Evolutionary conservation across 2,329 filamentous ascomycete species (phyloP).

Genomic region (Emmonsia crescens): DNA sequence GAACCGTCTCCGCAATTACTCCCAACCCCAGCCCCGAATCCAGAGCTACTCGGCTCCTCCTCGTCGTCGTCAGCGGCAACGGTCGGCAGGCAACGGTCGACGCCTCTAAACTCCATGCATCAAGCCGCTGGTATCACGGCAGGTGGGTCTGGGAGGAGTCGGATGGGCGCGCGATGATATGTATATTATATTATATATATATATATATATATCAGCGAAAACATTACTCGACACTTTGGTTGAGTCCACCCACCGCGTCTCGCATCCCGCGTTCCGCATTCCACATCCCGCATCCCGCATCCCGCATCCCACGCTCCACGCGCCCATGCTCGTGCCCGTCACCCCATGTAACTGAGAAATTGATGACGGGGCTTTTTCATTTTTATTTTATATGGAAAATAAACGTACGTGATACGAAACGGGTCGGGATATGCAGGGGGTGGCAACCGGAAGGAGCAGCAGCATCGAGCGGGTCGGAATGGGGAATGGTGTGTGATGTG

Average conservation of each 20-base stretch:
- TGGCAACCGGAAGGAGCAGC: no score
- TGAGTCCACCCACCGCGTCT: no score
- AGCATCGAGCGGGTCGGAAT: no score
- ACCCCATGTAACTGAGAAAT: neutral
- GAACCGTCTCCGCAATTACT: slow-evolving; percentile 4
- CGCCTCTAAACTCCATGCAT: slow-evolving; percentile 4
- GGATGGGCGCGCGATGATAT: slow-evolving; percentile 5
- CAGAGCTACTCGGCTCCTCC: slow-evolving; percentile 23
- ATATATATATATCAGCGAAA: neutral
- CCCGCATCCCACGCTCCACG: neutral
- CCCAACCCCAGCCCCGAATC: slow-evolving; percentile 14
- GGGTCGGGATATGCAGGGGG: neutral
- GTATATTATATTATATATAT: neutral
- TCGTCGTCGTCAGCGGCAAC: slow-evolving; percentile 2
- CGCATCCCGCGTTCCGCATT: no score
- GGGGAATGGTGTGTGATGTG: no score
- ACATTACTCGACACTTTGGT: neutral
- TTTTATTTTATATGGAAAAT: neutral
- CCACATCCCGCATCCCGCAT: neutral
- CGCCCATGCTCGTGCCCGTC: neutral
- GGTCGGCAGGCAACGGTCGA: slow-evolving; percentile 10
- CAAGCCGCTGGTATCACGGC: slow-evolving; percentile 8
- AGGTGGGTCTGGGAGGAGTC: slow-evolving; percentile 5
- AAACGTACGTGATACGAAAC: neutral
- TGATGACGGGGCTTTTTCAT: neutral